Percentiles rank a stretch among this genome's conserved stretches.
Evolutionary conservation across 179 eudicot species (phyloP).

Genomic region (Actinidia chinensis): DNA sequence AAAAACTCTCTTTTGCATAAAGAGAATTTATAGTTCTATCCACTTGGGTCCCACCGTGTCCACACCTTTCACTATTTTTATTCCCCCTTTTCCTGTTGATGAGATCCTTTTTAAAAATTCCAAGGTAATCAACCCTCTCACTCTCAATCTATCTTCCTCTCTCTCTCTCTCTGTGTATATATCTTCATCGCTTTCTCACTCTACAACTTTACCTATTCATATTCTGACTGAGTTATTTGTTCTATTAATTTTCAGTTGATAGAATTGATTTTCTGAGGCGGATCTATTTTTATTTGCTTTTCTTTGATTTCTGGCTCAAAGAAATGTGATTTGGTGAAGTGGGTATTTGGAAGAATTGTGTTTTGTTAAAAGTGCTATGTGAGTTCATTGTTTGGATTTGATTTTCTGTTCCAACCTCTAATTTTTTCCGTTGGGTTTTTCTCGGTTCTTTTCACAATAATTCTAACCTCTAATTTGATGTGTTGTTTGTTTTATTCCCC

Average conservation of each 20-base stretch:
- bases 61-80: constrained; percentile 24
- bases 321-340: neutral
- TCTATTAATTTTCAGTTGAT: neutral
- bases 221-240: neutral
- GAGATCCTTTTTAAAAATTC: constrained; percentile 20
- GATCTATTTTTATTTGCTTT: neutral
- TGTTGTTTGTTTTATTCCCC: constrained; percentile 7
- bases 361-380: neutral
- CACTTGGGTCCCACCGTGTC: constrained; percentile 27
- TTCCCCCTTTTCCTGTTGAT: constrained; percentile 10
- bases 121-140: constrained; percentile 17
- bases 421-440: neutral
- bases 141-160: constrained; percentile 3
- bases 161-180: neutral
- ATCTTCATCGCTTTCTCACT: neutral
- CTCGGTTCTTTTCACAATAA: neutral
- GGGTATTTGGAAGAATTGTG: neutral
- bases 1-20: neutral
- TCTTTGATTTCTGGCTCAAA: neutral
- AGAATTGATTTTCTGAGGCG: constrained; percentile 9
- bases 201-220: neutral
- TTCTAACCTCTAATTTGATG: no score
- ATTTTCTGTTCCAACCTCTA: neutral
- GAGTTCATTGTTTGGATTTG: neutral
- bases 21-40: constrained; percentile 18